Evolutionary conservation across 164 flowering plant species (phyloP), one percentile per base, ranked within the genome.

Genomic region (Paratinospora sagittata): DNA sequence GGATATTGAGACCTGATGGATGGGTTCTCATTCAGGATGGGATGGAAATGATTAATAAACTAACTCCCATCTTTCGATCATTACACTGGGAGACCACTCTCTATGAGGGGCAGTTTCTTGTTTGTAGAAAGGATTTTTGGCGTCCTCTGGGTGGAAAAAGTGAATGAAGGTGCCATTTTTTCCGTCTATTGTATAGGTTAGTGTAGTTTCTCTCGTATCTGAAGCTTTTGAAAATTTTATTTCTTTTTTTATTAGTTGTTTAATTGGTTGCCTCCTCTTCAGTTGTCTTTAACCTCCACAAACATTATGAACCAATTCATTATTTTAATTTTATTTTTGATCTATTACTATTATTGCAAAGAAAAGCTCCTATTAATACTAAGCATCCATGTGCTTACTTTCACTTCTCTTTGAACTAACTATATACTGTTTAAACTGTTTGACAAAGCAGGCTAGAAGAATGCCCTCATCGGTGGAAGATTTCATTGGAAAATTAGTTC

Each of bases 1-100:
- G 97, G 36, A 83, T 92, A 60, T 66, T 90, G 71, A 85, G 98
- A 77, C 97, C 98, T 11, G 89, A 86, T 65, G 96, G 98, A 58
- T 84, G 83, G 81, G 52, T 92, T 63, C 19, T 95, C 70, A 69
- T 92, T 52, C 91, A 85, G 63, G 97, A 95, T 70, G 78, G 73
- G 58, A 68, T 78, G 65, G 90, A 88, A 70, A 78, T 73, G 55
- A 82, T 92, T 9, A 77, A 81, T 69, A 84, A 83, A 78, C 78
- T 95, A 8, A 76, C 63, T 36, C 82, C 85, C 7, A 68, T 92
- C 16, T 74, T 90, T 19, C 82, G 61, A n/a, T 92, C 98, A 12
- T 88, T 95, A 75, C 90, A 87, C 23, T 95, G 98, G 97, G 82
- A 89, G 0, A 74, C 76, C 23, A 81, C 74, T 23, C 41, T 89